A percentile compares a stretch with the other conserved stretches of the same genome.
Conservation (phyloP, 768 basidiomycete species). For the Tephrocybe rancida region DNA sequence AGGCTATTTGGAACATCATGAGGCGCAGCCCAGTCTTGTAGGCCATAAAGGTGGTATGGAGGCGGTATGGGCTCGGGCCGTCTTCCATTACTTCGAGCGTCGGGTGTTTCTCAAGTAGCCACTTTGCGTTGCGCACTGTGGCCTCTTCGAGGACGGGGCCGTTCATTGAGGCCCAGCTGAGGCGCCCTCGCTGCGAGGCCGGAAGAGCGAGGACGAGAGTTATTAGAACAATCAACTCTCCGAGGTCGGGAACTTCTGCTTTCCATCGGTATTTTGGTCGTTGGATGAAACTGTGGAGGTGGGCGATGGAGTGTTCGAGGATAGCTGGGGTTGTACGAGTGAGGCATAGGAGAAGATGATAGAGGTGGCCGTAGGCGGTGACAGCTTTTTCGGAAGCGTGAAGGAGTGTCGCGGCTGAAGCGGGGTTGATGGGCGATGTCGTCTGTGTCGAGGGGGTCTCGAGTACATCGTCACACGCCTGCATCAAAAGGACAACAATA, state of each 20-base stretch:
- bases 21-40: conserved; percentile 42
- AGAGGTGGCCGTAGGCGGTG: conserved; percentile 46
- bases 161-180: conserved; percentile 38
- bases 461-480: conserved; percentile 41
- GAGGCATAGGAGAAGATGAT: conserved; percentile 43
- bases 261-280: conserved; percentile 32
- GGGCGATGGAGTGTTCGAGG: conserved; percentile 31
- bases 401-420: conserved; percentile 25
- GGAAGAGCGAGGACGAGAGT: conserved; percentile 39
- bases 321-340: conserved; percentile 30
- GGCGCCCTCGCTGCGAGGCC: conserved; percentile 19
- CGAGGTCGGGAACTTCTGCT: conserved; percentile 38
- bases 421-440: background rate
- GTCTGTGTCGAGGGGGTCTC: conserved; percentile 1
- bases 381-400: conserved; percentile 47
- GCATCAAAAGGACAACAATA: conserved; percentile 46
- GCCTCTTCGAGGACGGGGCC: conserved; percentile 44
- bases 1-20: conserved; percentile 50
- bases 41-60: conserved; percentile 36
- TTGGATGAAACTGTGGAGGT: conserved; percentile 32
- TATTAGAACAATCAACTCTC: conserved; percentile 42
- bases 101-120: conserved; percentile 42
- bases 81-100: conserved; percentile 39
- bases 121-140: conserved; percentile 42
- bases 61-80: conserved; percentile 37